Base-by-base conservation (phyloP, 129 eudicot genomes). In the Silybum marianum region DNA sequence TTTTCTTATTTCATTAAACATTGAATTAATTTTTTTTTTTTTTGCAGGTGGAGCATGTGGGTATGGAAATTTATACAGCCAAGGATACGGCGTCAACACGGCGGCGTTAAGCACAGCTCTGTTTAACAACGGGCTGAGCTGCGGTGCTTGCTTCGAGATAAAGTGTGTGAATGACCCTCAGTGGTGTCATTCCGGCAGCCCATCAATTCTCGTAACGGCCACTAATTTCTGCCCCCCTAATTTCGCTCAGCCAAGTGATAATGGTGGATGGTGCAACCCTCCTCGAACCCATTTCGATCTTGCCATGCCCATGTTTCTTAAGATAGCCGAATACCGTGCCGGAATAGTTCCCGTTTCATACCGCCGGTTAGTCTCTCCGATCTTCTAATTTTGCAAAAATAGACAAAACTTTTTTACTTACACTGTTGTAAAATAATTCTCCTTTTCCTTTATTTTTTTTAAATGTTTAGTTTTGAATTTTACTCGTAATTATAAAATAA, bases 261-360 rank as follows among this genome's bases (percentile, higher is more conserved):
- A 90, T 54, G 94, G 94, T 10, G 94, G 94, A 9, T 90, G 94
- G 94, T 90, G 93, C 75, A 90, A 87, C 83, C 93, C 93, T 19
- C 93, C 93, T 39, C 71, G 93, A 3, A 81, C 89, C 28, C 93
- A 90, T 71, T 90, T 90, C 72, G 93, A 90, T 79, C 89, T 90
- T 7, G 88, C 93, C 75, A 87, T 87, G 90, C 93, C 93, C 16
- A 81, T 90, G 91, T 90, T 90, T 60, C 93, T 90, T 36, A 87
- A 85, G 66, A 85, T 90, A 24, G 93, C 91, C 1, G 79, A 87
- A 81, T 90, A 90, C 71, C 88, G 88, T 11, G 91, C 94, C 18
- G 94, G 94, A 26, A 90, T 90, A 58, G 91, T 90, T 25, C 94
- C 94, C 8, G 94, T 90, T 36, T 81, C 90, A 4, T 90, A 82